These are phyloP conservation scores for Cercospora nicotianae DNA, from an alignment of 2,329 filamentous ascomycete species.

Conservation along the genomic window DNA sequence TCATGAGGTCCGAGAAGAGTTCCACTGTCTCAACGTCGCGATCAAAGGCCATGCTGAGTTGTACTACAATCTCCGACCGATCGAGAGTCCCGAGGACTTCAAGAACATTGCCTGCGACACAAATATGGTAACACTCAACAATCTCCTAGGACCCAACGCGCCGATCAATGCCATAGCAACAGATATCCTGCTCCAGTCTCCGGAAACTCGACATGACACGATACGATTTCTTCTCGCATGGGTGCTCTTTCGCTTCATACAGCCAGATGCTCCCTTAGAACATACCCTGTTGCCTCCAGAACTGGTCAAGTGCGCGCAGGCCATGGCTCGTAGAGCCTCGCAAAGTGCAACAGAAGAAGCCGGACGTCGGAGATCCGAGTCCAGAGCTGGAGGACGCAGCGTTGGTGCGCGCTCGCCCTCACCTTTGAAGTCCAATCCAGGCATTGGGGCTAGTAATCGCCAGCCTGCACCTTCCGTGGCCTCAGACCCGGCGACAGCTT, in stretches of 20 bases:
- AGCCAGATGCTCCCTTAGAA: slow-evolving; percentile 14
- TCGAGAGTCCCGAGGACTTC: background rate
- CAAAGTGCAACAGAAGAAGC: background rate
- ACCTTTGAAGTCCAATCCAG: slow-evolving; percentile 9
- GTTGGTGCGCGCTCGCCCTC: background rate
- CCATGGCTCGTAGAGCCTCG: slow-evolving; percentile 11
- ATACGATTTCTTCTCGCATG: slow-evolving; percentile 23
- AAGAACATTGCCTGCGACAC: slow-evolving; percentile 5
- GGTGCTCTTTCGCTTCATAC: slow-evolving; percentile 18
- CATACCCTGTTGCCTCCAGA: slow-evolving; percentile 21
- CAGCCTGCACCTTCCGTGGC: background rate
- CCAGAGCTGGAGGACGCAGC: background rate
- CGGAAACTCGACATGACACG: slow-evolving; percentile 16
- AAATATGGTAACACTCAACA: slow-evolving; percentile 10
- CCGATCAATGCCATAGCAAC: slow-evolving; percentile 15
- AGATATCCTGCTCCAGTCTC: slow-evolving; percentile 16
- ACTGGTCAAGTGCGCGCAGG: slow-evolving; percentile 19
- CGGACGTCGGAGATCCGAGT: background rate
- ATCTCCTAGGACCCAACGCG: slow-evolving; percentile 8
- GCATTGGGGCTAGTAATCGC: slow-evolving; percentile 10
- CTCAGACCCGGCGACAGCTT: background rate
- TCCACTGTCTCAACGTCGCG: slow-evolving; percentile 12
- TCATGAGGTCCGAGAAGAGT: slow-evolving; percentile 11
- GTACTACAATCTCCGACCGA: slow-evolving; percentile 8
- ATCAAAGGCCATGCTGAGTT: slow-evolving; percentile 15